Evolutionary conservation across 768 basidiomycete species (phyloP).

Genomic region (Tulasnella sp.): DNA sequence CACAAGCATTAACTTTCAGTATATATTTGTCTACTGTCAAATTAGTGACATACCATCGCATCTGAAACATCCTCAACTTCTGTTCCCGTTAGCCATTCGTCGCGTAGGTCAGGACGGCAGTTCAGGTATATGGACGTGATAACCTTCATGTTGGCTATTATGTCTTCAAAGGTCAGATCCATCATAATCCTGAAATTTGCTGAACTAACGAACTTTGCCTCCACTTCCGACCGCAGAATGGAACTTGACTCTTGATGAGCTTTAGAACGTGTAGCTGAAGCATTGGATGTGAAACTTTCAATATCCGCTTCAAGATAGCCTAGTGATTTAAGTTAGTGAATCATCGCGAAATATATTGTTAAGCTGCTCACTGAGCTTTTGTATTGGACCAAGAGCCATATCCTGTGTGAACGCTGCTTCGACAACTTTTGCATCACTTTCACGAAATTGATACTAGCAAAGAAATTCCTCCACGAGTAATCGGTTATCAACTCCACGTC

Average conservation of each 20-base stretch:
- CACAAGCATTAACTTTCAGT: not conserved
- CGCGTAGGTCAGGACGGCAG: constrained; percentile 88
- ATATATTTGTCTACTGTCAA: not conserved
- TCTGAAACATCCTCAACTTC: constrained; percentile 89
- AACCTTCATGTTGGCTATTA: constrained; percentile 96
- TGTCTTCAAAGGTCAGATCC: not conserved
- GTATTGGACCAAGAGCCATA: constrained; percentile 93
- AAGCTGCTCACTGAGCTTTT: constrained; percentile 75
- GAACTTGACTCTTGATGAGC: constrained; percentile 97
- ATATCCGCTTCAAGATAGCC: constrained; percentile 91
- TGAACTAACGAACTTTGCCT: constrained; percentile 60
- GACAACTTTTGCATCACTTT: constrained; percentile 97
- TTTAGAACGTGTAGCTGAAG: constrained; percentile 90
- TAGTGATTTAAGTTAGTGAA: constrained; percentile 23
- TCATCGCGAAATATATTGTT: constrained; percentile 1
- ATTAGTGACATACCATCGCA: constrained; percentile 48
- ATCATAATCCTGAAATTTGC: not conserved
- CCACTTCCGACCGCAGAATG: constrained; percentile 97
- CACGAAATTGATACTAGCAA: constrained; percentile 91
- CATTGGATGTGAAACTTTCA: constrained; percentile 88
- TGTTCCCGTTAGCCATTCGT: constrained; percentile 91
- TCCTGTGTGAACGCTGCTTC: constrained; percentile 86
- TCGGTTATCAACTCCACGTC: constrained; percentile 90
- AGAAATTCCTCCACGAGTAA: constrained; percentile 97
- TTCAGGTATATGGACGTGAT: constrained; percentile 97